Evolutionary conservation across 2,329 filamentous ascomycete genomes (phyloP), one percentile per base, ranked within the genome.

Genomic region (Aspergillus ibericus): DNA sequence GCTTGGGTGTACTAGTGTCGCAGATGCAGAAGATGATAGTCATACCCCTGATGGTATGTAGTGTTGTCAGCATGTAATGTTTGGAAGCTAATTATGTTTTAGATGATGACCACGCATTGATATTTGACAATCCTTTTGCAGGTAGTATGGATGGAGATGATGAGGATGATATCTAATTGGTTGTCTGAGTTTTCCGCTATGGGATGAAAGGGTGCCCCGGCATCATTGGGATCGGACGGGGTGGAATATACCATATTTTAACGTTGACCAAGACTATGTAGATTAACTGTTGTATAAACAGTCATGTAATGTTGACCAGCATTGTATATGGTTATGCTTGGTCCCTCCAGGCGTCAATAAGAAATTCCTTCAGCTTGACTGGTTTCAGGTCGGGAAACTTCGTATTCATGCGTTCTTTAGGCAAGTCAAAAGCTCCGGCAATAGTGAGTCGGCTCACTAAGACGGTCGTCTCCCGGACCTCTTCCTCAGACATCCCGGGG

Each of bases 401-500:
- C 2, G 29, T 18, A 36, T 66, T 71, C 29, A 71, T 46, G 4
- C 69, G 63, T 48, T 63, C 57, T 7, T 64, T 60, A 38, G 70
- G 70, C 12, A 73, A 46, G 20, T 69, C 52, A 40, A 73, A 73
- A 2, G 68, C 68, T 7, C 66, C 63, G 12, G 63, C 64, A n/a
- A 73, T 62, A 13, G 63, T 68, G 18, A 73, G 61, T 16, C 64
- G 66, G 42, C 69, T 70, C 29, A 72, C 69, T 13, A 73, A 50
- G 1, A 59, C 65, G 8, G 69, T 72, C 9, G 59, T 35, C 42
- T 72, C 70, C 16, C 61, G 59, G 10, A 69, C 18, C 20, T 73
- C 71, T 5, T 69, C 63, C 9, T 55, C 27, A 12, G 67, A 63
- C 25, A 55, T 68, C 1, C 62, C 60, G 1, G 54, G 42, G 6